A percentile compares a stretch with the other conserved stretches of the same genome.
phyloP scores from a whole-genome alignment of 2,329 filamentous ascomycete species.

The Tolypocladium pustulatum region DNA sequence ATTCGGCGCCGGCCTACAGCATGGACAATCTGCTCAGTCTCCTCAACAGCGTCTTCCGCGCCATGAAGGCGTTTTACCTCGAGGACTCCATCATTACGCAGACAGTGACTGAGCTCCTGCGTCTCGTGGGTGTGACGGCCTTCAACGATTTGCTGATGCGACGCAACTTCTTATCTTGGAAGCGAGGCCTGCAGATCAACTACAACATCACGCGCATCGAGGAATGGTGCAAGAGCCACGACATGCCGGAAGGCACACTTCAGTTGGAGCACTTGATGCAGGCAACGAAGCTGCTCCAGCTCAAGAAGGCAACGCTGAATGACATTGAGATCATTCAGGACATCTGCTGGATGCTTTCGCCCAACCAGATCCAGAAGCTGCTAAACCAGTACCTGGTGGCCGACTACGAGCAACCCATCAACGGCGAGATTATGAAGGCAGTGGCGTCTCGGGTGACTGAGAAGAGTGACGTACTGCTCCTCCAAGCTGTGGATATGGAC shows the following conservation, averaged over 20 bases:
- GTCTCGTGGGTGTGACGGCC: conserved; percentile 89
- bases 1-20: conserved; percentile 89
- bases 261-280: conserved; percentile 99
- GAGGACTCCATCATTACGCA: conserved; percentile 95
- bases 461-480: conserved; percentile 90
- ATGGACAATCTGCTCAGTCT: conserved; percentile 97
- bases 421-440: conserved; percentile 99
- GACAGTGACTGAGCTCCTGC: conserved; percentile 85
- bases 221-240: conserved; percentile 99
- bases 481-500: conserved; percentile 96
- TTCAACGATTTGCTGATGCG: conserved; percentile 98
- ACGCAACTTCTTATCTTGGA: conserved; percentile 97
- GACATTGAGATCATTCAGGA: conserved; percentile 99
- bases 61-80: conserved; percentile 97
- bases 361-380: conserved; percentile 98
- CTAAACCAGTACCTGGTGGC: conserved; percentile 97
- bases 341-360: conserved; percentile 99
- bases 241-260: conserved; percentile 96
- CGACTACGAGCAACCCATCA: conserved; percentile 98
- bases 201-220: conserved; percentile 99
- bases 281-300: conserved; percentile 93
- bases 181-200: conserved; percentile 97
- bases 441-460: conserved; percentile 94
- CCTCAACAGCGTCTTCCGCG: conserved; percentile 93
- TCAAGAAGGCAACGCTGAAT: conserved; percentile 98